Percentiles rank a stretch among this genome's conserved stretches.
These are phyloP conservation scores for Coelastrella sp. DNA, from an alignment of 139 green algal species.

Conservation along the genomic window DNA sequence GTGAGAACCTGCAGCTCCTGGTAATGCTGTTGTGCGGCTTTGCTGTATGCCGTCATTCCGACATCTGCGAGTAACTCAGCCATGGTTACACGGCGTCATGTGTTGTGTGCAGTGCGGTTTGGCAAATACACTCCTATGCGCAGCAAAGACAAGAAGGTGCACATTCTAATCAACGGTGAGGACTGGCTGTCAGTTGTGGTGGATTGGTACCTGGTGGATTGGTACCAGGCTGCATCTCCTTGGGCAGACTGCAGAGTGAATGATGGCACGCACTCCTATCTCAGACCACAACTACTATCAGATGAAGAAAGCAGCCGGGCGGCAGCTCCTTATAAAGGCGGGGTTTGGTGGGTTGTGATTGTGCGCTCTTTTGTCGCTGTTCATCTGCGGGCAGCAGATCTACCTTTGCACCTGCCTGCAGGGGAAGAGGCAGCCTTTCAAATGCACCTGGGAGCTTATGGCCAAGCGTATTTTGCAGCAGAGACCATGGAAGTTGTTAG, in stretches of 20 bases:
- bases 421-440: slow-evolving; percentile 64
- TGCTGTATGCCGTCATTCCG: not conserved
- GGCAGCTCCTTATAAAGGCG: no score
- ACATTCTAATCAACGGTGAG: slow-evolving; percentile 85
- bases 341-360: no score
- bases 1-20: slow-evolving; percentile 48
- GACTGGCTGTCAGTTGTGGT: no score
- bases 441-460: slow-evolving; percentile 87
- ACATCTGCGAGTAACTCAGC: not conserved
- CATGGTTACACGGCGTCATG: not conserved
- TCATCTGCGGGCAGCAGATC: not conserved
- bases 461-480: slow-evolving; percentile 82
- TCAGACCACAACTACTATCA: no score
- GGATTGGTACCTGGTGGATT: no score
- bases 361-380: not conserved
- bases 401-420: slow-evolving; percentile 37
- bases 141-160: slow-evolving; percentile 75
- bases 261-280: no score
- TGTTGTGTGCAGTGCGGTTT: slow-evolving; percentile 84
- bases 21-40: not conserved
- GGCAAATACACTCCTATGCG: slow-evolving; percentile 93
- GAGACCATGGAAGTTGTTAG: slow-evolving; percentile 58
- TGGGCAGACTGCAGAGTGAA: no score
- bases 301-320: no score
- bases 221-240: no score